Conservation (phyloP, 2,329 filamentous ascomycete genomes). For the Gnomoniopsis sp. region DNA sequence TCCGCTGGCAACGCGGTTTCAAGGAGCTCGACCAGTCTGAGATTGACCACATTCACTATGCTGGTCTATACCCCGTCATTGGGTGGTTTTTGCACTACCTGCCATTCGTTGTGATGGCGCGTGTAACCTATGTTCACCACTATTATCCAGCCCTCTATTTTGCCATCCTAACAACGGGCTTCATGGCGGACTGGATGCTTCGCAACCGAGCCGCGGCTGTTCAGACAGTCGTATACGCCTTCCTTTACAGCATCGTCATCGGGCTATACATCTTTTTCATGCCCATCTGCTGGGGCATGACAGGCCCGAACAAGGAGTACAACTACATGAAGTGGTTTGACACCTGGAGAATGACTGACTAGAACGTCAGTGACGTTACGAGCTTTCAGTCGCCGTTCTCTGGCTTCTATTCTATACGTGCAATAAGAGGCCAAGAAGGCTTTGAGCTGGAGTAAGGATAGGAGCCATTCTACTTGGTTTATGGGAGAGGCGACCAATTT, state of each 20-base stretch:
- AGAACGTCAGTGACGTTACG: slow-evolving; percentile 12
- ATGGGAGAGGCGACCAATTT: background rate
- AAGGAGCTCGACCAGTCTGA: slow-evolving; percentile 74
- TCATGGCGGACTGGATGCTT: slow-evolving; percentile 81
- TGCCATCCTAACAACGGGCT: slow-evolving; percentile 84
- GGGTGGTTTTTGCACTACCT: slow-evolving; percentile 97
- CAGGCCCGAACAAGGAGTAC: slow-evolving; percentile 78
- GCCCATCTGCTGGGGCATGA: slow-evolving; percentile 95
- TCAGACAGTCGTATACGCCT: slow-evolving; percentile 66
- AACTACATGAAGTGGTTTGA: slow-evolving; percentile 91
- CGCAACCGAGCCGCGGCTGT: slow-evolving; percentile 61
- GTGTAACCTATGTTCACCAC: slow-evolving; percentile 98
- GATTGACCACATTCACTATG: slow-evolving; percentile 92
- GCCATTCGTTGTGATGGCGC: slow-evolving; percentile 94
- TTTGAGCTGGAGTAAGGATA: background rate
- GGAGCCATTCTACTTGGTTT: background rate
- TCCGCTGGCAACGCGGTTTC: slow-evolving; percentile 96
- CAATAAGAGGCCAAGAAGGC: background rate
- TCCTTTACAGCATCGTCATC: slow-evolving; percentile 71
- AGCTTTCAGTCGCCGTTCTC: too few relatives aligned
- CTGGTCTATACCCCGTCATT: slow-evolving; percentile 83
- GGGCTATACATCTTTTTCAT: slow-evolving; percentile 88
- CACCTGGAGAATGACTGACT: slow-evolving; percentile 79
- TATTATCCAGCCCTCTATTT: slow-evolving; percentile 99
- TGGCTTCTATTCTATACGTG: too few relatives aligned